phyloP scores from a whole-genome alignment of 768 basidiomycete genomes.

The Suillus subalutaceus region DNA sequence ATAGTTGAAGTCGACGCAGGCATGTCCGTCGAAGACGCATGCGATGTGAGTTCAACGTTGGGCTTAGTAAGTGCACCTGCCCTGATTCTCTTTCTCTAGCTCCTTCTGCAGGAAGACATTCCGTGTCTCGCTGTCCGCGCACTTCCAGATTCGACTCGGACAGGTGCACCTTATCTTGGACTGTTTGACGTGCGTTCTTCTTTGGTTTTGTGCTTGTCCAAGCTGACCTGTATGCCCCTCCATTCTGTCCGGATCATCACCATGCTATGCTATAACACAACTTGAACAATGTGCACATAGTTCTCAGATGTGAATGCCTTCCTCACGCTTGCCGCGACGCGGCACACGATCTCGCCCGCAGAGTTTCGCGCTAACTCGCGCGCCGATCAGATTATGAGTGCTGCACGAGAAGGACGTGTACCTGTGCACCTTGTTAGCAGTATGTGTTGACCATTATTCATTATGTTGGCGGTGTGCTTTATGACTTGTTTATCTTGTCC shows the following conservation, averaged over 20 bases:
- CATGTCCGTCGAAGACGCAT: constrained; percentile 79
- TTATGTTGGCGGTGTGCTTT: background rate
- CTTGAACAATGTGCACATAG: constrained; percentile 37
- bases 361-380: constrained; percentile 61
- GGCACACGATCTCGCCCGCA: constrained; percentile 67
- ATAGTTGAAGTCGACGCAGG: constrained; percentile 71
- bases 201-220: background rate
- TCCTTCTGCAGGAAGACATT: constrained; percentile 62
- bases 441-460: constrained; percentile 38
- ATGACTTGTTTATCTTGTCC: background rate
- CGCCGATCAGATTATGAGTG: constrained; percentile 68
- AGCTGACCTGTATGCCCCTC: background rate
- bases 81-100: constrained; percentile 37
- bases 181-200: constrained; percentile 73
- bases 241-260: background rate
- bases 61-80: constrained; percentile 3
- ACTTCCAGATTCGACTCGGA: constrained; percentile 20
- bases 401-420: constrained; percentile 74
- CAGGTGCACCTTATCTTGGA: constrained; percentile 46
- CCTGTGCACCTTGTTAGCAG: constrained; percentile 79
- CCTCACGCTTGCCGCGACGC: constrained; percentile 77
- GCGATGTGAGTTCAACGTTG: constrained; percentile 55
- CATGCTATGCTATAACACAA: too few species aligned
- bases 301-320: constrained; percentile 90
- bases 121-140: constrained; percentile 66